Evolutionary conservation across 805 yeast genomes (phyloP).

Genomic region (Teunomyces barrocoloradensis): DNA sequence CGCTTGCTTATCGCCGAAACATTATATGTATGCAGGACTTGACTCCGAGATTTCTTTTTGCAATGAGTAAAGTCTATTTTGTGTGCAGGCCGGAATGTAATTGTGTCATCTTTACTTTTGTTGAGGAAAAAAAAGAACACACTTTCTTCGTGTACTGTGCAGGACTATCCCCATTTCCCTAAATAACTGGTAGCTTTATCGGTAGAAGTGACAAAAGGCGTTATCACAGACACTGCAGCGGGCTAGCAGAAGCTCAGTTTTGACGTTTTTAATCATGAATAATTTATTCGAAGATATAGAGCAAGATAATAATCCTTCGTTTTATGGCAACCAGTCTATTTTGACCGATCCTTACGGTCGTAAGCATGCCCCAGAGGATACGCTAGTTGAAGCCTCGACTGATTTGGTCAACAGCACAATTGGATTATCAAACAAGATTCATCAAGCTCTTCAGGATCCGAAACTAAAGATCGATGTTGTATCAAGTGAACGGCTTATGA

Average conservation of each 20-base stretch:
- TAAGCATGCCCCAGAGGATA: conserved; percentile 6
- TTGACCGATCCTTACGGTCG: conserved; percentile 26
- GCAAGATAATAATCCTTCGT: conserved; percentile 45
- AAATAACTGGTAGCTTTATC: not conserved
- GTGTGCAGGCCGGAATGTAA: too few relatives aligned
- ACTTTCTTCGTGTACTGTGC: not conserved
- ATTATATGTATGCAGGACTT: too few relatives aligned
- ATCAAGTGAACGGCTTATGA: conserved; percentile 33
- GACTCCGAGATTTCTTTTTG: too few relatives aligned
- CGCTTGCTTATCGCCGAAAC: too few relatives aligned
- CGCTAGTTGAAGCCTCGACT: not conserved
- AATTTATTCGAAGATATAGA: conserved; percentile 38
- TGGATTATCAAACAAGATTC: conserved; percentile 30
- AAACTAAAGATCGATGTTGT: conserved; percentile 28
- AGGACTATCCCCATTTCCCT: not conserved
- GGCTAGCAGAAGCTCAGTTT: not conserved
- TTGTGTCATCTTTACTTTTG: too few relatives aligned
- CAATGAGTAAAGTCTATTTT: too few relatives aligned
- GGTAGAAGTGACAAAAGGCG: not conserved
- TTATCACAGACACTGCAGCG: not conserved
- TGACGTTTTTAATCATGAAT: conserved; percentile 5
- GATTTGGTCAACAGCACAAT: conserved; percentile 29
- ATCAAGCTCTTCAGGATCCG: conserved; percentile 26
- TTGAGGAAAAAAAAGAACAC: too few relatives aligned
- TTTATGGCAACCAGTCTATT: conserved; percentile 34